These are phyloP conservation scores for Spatholobus suberectus DNA, from an alignment of 306 rosid genomes.

Conservation along the genomic window DNA sequence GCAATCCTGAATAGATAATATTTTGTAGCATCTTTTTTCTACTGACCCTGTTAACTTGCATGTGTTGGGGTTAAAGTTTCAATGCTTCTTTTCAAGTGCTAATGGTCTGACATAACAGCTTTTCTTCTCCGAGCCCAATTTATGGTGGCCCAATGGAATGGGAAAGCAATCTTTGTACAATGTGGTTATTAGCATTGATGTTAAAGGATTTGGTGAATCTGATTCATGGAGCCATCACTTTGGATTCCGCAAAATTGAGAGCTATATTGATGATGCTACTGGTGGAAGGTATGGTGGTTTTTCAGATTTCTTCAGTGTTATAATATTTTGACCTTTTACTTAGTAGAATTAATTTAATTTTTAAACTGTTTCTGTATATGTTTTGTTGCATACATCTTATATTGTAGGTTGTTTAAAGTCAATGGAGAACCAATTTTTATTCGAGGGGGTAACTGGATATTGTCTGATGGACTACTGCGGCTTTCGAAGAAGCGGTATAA, in stretches of 20 bases:
- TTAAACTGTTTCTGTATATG: constrained; percentile 22
- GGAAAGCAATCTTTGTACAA: constrained; percentile 88
- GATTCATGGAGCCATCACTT: constrained; percentile 83
- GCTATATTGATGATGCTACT: constrained; percentile 76
- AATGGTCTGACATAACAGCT: constrained; percentile 66
- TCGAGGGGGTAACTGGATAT: constrained; percentile 97
- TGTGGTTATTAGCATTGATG: constrained; percentile 70
- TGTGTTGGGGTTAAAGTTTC: constrained; percentile 28
- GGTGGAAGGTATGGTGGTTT: constrained; percentile 77
- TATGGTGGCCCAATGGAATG: constrained; percentile 99
- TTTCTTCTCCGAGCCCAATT: constrained; percentile 84
- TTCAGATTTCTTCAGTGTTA: neutral
- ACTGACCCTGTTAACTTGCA: constrained; percentile 22
- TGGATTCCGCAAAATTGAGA: constrained; percentile 94
- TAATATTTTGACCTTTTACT: neutral
- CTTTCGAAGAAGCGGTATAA: constrained; percentile 85
- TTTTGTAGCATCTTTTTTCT: constrained; percentile 38
- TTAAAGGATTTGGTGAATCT: constrained; percentile 86
- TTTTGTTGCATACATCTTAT: constrained; percentile 28
- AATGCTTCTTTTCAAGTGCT: constrained; percentile 38
- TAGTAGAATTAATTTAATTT: constrained; percentile 8
- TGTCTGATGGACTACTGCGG: constrained; percentile 92
- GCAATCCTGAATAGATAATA: constrained; percentile 22
- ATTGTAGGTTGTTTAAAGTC: constrained; percentile 85
- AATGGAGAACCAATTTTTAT: constrained; percentile 89